Conservation (phyloP, 768 basidiomycete genomes). For the Hygrophoropsis aurantiaca region DNA sequence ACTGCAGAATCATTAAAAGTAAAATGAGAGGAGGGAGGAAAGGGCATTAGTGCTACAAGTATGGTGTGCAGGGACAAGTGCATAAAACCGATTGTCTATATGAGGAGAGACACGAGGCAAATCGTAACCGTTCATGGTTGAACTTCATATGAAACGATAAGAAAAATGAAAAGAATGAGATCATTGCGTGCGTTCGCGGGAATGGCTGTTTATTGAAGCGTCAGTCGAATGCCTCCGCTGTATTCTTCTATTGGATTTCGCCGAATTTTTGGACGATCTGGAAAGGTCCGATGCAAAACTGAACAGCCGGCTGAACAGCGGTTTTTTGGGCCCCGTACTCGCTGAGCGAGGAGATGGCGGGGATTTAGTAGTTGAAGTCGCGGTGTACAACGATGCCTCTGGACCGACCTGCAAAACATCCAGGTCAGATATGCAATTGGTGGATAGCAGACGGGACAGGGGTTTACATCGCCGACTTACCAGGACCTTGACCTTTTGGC, state of each 20-base stretch:
- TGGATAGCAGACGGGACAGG: slow-evolving; percentile 11
- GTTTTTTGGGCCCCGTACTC: slow-evolving; percentile 43
- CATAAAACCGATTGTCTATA: slow-evolving; percentile 22
- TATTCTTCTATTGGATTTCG: slow-evolving; percentile 37
- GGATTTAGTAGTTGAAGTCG: slow-evolving; percentile 59
- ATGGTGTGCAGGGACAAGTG: slow-evolving; percentile 10
- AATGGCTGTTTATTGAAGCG: slow-evolving; percentile 8
- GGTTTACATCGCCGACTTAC: slow-evolving; percentile 43
- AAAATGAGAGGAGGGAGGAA: background rate
- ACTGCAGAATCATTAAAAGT: background rate
- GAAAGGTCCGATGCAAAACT: slow-evolving; percentile 47
- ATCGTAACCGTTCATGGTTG: slow-evolving; percentile 1
- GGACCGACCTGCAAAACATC: slow-evolving; percentile 38
- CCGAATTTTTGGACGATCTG: slow-evolving; percentile 20
- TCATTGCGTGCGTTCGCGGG: slow-evolving; percentile 18
- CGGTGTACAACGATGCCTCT: slow-evolving; percentile 54
- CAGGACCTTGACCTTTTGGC: slow-evolving; percentile 75
- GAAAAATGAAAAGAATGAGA: slow-evolving; percentile 1
- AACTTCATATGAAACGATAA: slow-evolving; percentile 4
- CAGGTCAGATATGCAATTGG: slow-evolving; percentile 29
- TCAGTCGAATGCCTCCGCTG: slow-evolving; percentile 54
- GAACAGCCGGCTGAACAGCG: slow-evolving; percentile 64
- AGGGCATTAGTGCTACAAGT: slow-evolving; percentile 29
- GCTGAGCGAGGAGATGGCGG: slow-evolving; percentile 48
- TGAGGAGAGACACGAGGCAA: background rate